Evolutionary conservation across 1,139 yeast species (phyloP), one percentile per base, ranked within the genome.

Genomic region (Kodamaea suecica): DNA sequence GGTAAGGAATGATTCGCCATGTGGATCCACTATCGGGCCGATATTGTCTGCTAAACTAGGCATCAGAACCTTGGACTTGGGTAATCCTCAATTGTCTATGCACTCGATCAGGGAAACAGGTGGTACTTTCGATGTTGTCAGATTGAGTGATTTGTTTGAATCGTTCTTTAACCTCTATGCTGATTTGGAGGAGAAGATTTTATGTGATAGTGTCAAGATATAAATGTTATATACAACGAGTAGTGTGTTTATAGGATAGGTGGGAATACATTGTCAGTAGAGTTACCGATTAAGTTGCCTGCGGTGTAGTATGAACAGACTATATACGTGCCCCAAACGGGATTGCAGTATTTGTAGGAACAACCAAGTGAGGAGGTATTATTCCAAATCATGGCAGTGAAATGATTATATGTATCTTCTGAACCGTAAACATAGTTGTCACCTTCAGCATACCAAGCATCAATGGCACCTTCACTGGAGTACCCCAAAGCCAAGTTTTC

Each of bases 21-120:
- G 97, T 62, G 98, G 98, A 2, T 84, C 95, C 3, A 92, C 98
- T 2, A 92, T 92, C 52, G 98, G 98, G 1, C 97, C 98, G 16
- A 84, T 88, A 57, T 66, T 92, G 42, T 82, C 96, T 21, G 83
- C 95, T 3, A 84, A 84, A 50, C 72, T 92, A 32, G 98, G 98
- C 34, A 74, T 92, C 31, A 75, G 95, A 55, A 87, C 97, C 3
- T 63, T 92, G 41, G 98, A 92, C 59, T 66, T 92, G 40, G 98
- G 98, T 37, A 88, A 87, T 55, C 95, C 97, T 2, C 95, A 90
- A 56, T 68, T 92, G 49, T 82, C 95, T 37, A 92, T 92, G 98
- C 98, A 92, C 55, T 84, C 95, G 2, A 83, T 87, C 40, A 76
- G 98, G 58, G 98, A 92, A 60, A 90, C 95, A 3, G 92, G 95